Evolutionary conservation across 2,329 filamentous ascomycete species (phyloP), one percentile per base, ranked within the genome.

Genomic region (Calonectria ilicicola): DNA sequence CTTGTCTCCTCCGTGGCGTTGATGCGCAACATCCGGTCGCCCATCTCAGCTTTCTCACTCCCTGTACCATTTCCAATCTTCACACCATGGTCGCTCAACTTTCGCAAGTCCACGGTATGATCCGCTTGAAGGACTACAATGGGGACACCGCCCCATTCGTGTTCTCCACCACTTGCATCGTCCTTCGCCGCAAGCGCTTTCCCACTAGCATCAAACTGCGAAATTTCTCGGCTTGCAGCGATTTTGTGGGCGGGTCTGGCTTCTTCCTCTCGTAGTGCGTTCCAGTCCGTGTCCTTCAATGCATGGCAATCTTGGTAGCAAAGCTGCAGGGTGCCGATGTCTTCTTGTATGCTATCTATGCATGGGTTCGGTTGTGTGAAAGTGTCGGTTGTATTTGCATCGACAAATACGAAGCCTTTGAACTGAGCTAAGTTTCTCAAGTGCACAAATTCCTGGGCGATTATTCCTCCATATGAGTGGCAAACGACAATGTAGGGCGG

Each of bases 331-430:
- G 53, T 29, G 21, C 68, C 21, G n/a, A 56, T 63, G 23, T 42
- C 53, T 21, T 46, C 17, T 27, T 56, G 35, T 14, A 68, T 6
- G 17, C 53, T 38, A 29, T 23, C 42, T 2, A 56, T 21, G 27
- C 21, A 29, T 12, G 26, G 27, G 29, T 56, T 56, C n/a, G 27
- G 35, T 21, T 44, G 29, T 8, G 44, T 35, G 32, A 29, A 40
- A 42, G 53, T 56, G 35, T 71, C 56, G 15, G 42, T 65, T 1
- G 53, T 64, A 32, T 67, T 23, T 27, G 70, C 53, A 32, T 75
- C 67, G 4, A 75, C 64, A 51, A 74, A 69, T 12, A 75, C 74
- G 47, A 76, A 74, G 2, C 74, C 74, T 40, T 75, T 75, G 29
- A 75, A 75, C 9, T 73, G 64, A 9, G 38, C 62, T 17, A 69